Evolutionary conservation across 163 green algal genomes (phyloP), one percentile per base, ranked within the genome.

Genomic region (Volvox carteri): DNA sequence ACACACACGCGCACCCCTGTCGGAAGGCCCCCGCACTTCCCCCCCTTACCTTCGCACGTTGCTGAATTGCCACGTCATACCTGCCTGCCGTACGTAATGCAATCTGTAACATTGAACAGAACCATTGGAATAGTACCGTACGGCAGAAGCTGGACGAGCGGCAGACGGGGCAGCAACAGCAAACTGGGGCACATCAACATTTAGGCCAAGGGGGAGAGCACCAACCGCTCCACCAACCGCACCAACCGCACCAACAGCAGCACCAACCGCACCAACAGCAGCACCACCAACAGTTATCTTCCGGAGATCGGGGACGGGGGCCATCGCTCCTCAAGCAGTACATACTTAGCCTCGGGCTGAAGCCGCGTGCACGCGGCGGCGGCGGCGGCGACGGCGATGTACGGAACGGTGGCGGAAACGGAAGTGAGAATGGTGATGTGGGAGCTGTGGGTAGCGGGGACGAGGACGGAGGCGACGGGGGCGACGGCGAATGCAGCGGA

Each of bases 121-220:
- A 86, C 58, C 60, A 50, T n/a, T 90, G 86, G 86, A 86, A 86
- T 75, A 86, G 75, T 50, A 84, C 75, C 4, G 52, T 84, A 14
- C 28, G 75, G n/a, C 73, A 65, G 73, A 81, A 81, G 73, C 21
- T 42, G 11, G 48, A 62, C 16, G 48, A 84, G 46, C 30, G 48
- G 50, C 75, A n/a, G n/a, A 12, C 21, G 25, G 44, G 33, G 14
- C 50, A 14, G 48, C 50, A 52, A 50, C 48, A 50, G 75, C 75
- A 48, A 50, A 30, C n/a, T n/a, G n/a, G n/a, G n/a, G n/a, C n/a
- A n/a, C n/a, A n/a, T n/a, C n/a, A n/a, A n/a, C n/a, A n/a, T n/a
- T n/a, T n/a, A n/a, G n/a, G n/a, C n/a, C n/a, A n/a, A n/a, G n/a
- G n/a, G n/a, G n/a, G n/a, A n/a, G n/a, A n/a, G n/a, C n/a, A n/a